Percentiles rank a stretch among this genome's conserved stretches.
Conservation (phyloP, 2,329 filamentous ascomycete species). For the Penicillium thymicola region DNA sequence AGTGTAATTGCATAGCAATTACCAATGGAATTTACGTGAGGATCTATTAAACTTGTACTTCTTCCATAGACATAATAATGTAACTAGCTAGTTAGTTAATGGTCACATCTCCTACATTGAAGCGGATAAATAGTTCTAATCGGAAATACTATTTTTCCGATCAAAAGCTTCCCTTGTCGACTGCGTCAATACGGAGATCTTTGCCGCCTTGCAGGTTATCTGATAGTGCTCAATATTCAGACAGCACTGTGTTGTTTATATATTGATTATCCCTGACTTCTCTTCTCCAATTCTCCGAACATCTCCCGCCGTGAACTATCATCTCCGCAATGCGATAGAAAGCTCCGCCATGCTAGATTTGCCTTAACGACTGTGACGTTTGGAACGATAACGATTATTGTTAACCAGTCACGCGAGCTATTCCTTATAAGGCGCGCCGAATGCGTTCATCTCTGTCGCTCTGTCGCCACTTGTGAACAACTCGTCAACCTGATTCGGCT, state of each 20-base stretch:
- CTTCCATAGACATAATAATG: not conserved
- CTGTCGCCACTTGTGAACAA: not conserved
- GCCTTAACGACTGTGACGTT: not conserved
- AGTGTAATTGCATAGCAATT: not conserved
- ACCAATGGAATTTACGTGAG: not conserved
- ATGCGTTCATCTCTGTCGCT: conserved; percentile 11
- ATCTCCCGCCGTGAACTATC: not conserved
- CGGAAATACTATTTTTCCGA: not conserved
- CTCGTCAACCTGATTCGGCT: not conserved
- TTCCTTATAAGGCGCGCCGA: conserved; percentile 14
- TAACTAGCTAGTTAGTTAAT: not conserved
- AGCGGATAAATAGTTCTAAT: not conserved
- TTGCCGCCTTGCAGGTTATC: not conserved
- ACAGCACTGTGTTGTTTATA: not conserved
- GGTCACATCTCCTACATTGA: not conserved
- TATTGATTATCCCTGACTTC: not conserved
- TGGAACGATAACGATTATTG: conserved; percentile 4
- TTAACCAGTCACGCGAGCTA: not conserved
- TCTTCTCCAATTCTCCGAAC: not conserved
- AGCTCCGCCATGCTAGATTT: conserved; percentile 8
- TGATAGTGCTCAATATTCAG: not conserved
- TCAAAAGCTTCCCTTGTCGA: conserved; percentile 2
- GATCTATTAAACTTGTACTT: not conserved
- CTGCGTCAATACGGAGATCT: not conserved
- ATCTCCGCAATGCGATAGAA: conserved; percentile 3